Evolutionary conservation across 768 basidiomycete species (phyloP), one percentile per base, ranked within the genome.

Genomic region (Boletus tomentosulus): DNA sequence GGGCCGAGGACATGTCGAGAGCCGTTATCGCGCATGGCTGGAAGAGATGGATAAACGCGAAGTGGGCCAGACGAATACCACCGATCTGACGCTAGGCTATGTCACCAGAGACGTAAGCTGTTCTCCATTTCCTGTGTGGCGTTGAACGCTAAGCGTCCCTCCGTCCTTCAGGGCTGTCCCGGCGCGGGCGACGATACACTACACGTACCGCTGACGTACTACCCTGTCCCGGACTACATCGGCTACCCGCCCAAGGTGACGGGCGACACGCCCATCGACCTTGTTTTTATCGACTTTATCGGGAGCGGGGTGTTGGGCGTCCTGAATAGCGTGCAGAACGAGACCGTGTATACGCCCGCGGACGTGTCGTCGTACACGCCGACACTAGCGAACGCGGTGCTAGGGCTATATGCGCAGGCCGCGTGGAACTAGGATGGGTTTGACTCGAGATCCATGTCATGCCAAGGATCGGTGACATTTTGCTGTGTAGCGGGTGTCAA

Each of bases 211-310:
- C 65, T 87, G 48, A 78, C 85, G 4, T 80, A 78, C 68, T 80
- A 78, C 67, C 49, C 66, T 5, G 56, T 72, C 3, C 86, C 86
- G 0, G 74, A 78, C 61, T 90, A 83, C 63, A 76, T 89, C 54
- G 75, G 74, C 15, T 85, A 73, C 27, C 65, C 79, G 3, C 85
- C 87, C 3, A 64, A 72, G 24, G 76, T 83, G 13, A 55, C 79
- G 0, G 73, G 73, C 50, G 73, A 76, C 50, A 75, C 81, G 0
- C 72, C 72, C 0, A 75, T 92, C 56, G 90, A 92, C 60, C 77
- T 92, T 22, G 84, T 92, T 33, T 92, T 91, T 66, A 75, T 86
- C 45, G 75, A 85, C 66, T 92, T 89, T 67, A 83, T 90, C 62
- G 72, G 77, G 62, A 50, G 61, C 6, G 71, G 80, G 56, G 62